Base-by-base conservation (phyloP, 768 basidiomycete genomes). In the Hypholoma sublateritium region DNA sequence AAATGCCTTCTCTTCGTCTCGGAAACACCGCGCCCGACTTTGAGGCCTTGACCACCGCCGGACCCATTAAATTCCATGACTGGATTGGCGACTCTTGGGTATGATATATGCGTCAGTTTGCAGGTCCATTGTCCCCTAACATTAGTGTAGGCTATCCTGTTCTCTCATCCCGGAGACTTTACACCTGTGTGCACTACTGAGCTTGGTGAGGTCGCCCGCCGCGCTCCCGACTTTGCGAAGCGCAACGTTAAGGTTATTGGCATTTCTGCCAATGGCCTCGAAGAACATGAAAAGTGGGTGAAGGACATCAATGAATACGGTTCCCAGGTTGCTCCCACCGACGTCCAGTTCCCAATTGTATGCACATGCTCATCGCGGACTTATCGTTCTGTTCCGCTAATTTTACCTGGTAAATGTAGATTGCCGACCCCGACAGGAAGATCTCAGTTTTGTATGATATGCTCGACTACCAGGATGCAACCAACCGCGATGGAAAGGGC, bases 141-240 rank as follows among this genome's bases (percentile, higher is more conserved):
- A 19, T 22, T 12, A 39, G 55, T 43, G 13, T 51, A 92, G 91
- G 89, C 81, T 49, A 75, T 94, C 70, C 80, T 98, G 55, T 98
- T 98, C 84, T 96, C 94, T 28, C 95, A 97, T 73, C 94, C 94
- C 0, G 95, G 89, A 43, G 89, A 93, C 69, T 93, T 93, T 69
- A 91, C 90, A n/a, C 90, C 91, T 48, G 88, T 95, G 51, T 95
- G 92, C 82, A 95, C 97, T 47, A 99, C 97, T 53, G 97, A 98
- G 77, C 88, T 98, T 36, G 95, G 93, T 50, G 96, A 97, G 71
- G 95, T 97, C 43, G 89, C 97, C 49, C 88, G 93, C 61, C 90
- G 92, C 58, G 81, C 85, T 12, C 77, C 78, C 14, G 95, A 98
- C 72, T 99, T 98, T 70, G 79, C 76, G 49, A 85, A 87, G 68